Evolutionary conservation across 257 asterid genomes (phyloP).

Genomic region (Ligustrum vulgare): DNA sequence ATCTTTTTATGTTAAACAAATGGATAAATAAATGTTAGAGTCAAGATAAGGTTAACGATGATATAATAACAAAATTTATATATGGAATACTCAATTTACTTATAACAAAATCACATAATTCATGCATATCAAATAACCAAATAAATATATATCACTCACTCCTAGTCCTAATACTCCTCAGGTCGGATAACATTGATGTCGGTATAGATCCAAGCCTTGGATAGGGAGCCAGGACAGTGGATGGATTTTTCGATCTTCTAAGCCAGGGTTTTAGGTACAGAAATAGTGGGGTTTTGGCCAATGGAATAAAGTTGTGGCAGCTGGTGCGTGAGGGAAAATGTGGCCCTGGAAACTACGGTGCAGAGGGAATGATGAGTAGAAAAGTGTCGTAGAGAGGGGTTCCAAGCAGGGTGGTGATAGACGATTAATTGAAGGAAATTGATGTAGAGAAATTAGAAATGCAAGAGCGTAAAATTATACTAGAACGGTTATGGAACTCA

Average conservation of each 20-base stretch:
- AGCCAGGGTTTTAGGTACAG: constrained; percentile 58
- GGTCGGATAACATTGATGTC: constrained; percentile 87
- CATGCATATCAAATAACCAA: too few species aligned
- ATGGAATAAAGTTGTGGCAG: constrained; percentile 31
- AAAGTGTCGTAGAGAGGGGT: constrained; percentile 27
- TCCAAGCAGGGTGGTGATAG: constrained; percentile 38
- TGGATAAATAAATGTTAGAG: too few species aligned
- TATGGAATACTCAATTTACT: too few species aligned
- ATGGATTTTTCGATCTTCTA: constrained; percentile 88
- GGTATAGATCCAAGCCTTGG: constrained; percentile 78
- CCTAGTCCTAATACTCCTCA: constrained; percentile 92
- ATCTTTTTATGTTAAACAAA: too few species aligned
- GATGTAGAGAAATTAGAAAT: too few species aligned
- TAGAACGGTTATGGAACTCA: too few species aligned
- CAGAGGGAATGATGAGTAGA: constrained; percentile 31
- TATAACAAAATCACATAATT: too few species aligned
- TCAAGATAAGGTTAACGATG: too few species aligned
- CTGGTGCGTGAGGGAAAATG: constrained; percentile 27
- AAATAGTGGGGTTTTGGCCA: constrained; percentile 30
- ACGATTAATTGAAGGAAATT: constrained; percentile 41
- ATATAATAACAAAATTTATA: too few species aligned
- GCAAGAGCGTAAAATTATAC: too few species aligned
- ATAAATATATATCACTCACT: too few species aligned
- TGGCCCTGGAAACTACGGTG: constrained; percentile 33
- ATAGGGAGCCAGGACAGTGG: constrained; percentile 79